These are phyloP conservation scores for Coffea humblotiana DNA, from an alignment of 305 asterid species.

Conservation along the genomic window DNA sequence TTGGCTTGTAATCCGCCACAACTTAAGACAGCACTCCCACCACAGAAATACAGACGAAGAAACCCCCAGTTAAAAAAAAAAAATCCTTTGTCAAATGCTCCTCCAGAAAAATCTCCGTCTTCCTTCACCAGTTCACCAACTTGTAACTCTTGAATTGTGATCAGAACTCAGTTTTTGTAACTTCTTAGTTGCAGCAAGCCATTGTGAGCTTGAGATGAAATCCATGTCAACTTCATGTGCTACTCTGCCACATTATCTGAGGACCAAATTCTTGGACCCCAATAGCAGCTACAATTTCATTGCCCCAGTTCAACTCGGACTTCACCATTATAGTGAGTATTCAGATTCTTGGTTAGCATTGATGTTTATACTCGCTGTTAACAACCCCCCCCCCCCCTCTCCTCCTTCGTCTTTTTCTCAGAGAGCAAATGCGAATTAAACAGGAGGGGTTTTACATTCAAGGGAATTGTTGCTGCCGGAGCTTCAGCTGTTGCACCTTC, in stretches of 20 bases:
- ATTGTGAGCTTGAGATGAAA: constrained; percentile 2
- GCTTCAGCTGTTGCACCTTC: constrained; percentile 67
- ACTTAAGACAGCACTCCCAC: constrained; percentile 26
- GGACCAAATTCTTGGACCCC: constrained; percentile 38
- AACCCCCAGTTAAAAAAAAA: neutral
- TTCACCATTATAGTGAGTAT: constrained; percentile 47
- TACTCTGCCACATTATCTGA: constrained; percentile 33
- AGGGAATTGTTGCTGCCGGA: constrained; percentile 76
- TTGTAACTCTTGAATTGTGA: neutral
- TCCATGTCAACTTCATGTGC: constrained; percentile 60
- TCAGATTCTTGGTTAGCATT: neutral
- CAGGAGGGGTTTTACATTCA: constrained; percentile 61
- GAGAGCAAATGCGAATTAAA: constrained; percentile 66
- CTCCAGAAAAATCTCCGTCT: neutral
- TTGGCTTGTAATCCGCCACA: constrained; percentile 49
- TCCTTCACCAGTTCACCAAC: constrained; percentile 8
- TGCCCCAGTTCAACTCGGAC: constrained; percentile 30
- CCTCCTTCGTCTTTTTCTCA: constrained; percentile 11
- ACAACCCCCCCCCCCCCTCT: neutral
- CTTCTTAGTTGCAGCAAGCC: neutral
- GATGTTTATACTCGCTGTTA: neutral
- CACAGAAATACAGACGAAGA: constrained; percentile 30
- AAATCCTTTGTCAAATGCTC: neutral
- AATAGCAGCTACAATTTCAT: constrained; percentile 22
- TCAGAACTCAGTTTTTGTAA: constrained; percentile 3